Evolutionary conservation across 2,329 filamentous ascomycete genomes (phyloP).

Genomic region (Calonectria pauciramosa): DNA sequence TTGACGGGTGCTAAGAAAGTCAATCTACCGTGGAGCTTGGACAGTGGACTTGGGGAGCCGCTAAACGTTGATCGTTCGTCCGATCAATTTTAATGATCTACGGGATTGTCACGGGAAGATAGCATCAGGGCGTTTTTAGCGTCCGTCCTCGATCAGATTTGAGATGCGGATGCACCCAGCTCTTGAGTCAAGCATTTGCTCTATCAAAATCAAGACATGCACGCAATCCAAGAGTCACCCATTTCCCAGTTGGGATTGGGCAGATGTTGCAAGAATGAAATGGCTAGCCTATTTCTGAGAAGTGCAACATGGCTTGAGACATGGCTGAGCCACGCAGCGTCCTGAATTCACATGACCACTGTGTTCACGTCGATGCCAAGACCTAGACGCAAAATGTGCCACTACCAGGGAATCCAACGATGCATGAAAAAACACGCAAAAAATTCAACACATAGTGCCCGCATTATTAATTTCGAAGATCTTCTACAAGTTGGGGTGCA

Average conservation of each 20-base stretch:
- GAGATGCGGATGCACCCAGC: neutral
- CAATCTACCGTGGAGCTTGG: conserved; percentile 2
- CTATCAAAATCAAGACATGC: no score
- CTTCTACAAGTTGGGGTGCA: no score
- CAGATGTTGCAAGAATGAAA: neutral
- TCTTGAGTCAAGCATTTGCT: neutral
- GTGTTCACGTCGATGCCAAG: neutral
- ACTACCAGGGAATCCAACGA: neutral
- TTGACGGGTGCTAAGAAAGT: neutral
- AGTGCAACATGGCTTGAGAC: conserved; percentile 1
- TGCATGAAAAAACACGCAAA: neutral
- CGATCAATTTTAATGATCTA: neutral
- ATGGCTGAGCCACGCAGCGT: neutral
- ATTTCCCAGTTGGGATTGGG: neutral
- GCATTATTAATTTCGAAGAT: neutral
- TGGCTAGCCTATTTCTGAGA: neutral
- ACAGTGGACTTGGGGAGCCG: neutral
- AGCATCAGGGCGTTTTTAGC: neutral
- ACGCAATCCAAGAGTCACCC: neutral
- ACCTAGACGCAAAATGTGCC: neutral
- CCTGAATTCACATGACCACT: neutral
- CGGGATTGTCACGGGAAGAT: neutral
- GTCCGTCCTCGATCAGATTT: neutral
- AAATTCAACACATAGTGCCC: neutral
- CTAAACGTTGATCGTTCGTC: conserved; percentile 6